These are phyloP conservation scores for Globisporangium carolinianum DNA, from an alignment of 352 stramenopile genomes.

Conservation along the genomic window DNA sequence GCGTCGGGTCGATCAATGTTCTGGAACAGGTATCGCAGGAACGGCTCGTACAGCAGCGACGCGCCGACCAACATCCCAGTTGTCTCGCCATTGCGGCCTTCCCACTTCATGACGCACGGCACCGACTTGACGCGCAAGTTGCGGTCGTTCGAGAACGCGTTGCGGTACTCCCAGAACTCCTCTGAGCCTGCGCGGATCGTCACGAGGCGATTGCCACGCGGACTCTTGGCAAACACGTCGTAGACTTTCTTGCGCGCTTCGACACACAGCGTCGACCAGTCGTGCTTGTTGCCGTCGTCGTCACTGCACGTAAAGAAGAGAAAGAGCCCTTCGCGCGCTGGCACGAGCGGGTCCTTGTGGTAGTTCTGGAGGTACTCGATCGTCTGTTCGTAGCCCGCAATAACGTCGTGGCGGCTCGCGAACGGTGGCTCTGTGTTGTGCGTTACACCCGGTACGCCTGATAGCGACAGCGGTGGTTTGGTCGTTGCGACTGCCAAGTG, in stretches of 20 bases:
- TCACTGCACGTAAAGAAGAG: slow-evolving; percentile 68
- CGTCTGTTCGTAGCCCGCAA: slow-evolving; percentile 43
- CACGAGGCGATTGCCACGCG: slow-evolving; percentile 41
- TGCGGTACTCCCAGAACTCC: slow-evolving; percentile 43
- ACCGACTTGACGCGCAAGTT: slow-evolving; percentile 59
- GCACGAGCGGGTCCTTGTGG: slow-evolving; percentile 9
- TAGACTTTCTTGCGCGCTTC: slow-evolving; percentile 42
- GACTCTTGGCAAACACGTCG: slow-evolving; percentile 46
- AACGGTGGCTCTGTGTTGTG: slow-evolving; percentile 10
- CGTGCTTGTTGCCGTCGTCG: slow-evolving; percentile 25
- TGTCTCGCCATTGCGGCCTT: slow-evolving; percentile 40
- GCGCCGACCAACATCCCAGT: slow-evolving; percentile 45
- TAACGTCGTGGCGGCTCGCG: slow-evolving; percentile 31
- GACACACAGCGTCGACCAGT: slow-evolving; percentile 46
- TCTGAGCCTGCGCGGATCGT: slow-evolving; percentile 48
- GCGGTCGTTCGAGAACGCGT: slow-evolving; percentile 47
- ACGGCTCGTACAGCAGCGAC: slow-evolving; percentile 39
- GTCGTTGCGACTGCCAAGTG: slow-evolving; percentile 2
- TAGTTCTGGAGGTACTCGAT: slow-evolving; percentile 45
- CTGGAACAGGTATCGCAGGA: slow-evolving; percentile 63
- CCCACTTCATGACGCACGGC: slow-evolving; percentile 56
- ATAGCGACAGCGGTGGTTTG: background rate
- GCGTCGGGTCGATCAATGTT: slow-evolving; percentile 41
- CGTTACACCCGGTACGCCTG: background rate
- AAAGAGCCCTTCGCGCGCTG: slow-evolving; percentile 37